These are phyloP conservation scores for Cordyceps cicadae DNA, from an alignment of 2,329 filamentous ascomycete genomes.

Conservation along the genomic window DNA sequence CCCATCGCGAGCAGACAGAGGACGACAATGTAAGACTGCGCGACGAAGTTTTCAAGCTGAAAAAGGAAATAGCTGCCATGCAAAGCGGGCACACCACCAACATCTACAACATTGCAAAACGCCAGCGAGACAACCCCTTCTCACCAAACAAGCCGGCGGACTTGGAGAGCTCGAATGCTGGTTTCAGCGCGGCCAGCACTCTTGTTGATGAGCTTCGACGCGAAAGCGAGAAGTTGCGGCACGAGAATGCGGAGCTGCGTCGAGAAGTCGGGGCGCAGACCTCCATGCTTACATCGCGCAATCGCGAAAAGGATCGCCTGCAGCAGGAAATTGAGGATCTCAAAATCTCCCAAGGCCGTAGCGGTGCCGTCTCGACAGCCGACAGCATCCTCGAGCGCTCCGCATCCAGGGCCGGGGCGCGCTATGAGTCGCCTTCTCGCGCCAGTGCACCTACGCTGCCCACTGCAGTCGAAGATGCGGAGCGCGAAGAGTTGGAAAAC, in stretches of 20 bases:
- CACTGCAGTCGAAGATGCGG: slow-evolving; percentile 62
- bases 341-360: slow-evolving; percentile 76
- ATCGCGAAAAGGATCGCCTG: slow-evolving; percentile 86
- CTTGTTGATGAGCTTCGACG: slow-evolving; percentile 67
- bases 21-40: slow-evolving; percentile 78
- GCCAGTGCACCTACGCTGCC: slow-evolving; percentile 59
- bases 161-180: slow-evolving; percentile 42
- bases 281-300: slow-evolving; percentile 93
- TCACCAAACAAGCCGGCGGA: slow-evolving; percentile 40
- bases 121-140: slow-evolving; percentile 36
- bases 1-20: slow-evolving; percentile 79
- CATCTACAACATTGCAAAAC: slow-evolving; percentile 57
- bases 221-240: slow-evolving; percentile 67
- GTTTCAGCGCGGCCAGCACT: slow-evolving; percentile 52
- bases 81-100: slow-evolving; percentile 48
- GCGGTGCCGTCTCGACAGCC: slow-evolving; percentile 57
- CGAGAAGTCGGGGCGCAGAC: slow-evolving; percentile 92
- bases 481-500: slow-evolving; percentile 78
- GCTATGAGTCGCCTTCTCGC: slow-evolving; percentile 62
- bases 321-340: slow-evolving; percentile 97
- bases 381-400: slow-evolving; percentile 95
- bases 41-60: slow-evolving; percentile 72
- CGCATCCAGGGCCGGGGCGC: slow-evolving; percentile 64
- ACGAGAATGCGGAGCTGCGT: slow-evolving; percentile 86
- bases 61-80: slow-evolving; percentile 43